Percentiles rank a stretch among this genome's conserved stretches.
Conservation (phyloP, 176 grass and related monocot genomes). For the Hyparrhenia diplandra region DNA sequence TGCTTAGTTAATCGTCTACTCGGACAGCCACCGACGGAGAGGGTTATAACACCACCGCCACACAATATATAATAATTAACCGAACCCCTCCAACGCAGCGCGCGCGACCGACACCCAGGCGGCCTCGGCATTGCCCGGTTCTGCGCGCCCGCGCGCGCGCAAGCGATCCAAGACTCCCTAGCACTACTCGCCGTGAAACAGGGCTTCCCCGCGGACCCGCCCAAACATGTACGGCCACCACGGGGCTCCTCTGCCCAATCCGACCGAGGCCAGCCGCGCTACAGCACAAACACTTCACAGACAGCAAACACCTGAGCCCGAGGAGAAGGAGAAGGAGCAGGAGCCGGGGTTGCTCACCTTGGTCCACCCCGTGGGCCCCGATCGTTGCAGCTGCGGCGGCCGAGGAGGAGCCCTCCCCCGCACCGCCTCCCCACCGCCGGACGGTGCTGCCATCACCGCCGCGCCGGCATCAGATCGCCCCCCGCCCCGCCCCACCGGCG, state of each 20-base stretch:
- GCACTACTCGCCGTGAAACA: not conserved
- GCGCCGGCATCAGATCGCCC: conserved; percentile 34
- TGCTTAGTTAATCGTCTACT: not conserved
- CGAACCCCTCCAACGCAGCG: not conserved
- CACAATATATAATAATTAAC: not conserved
- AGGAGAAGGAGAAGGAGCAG: not conserved
- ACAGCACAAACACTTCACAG: not conserved
- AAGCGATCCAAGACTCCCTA: not conserved
- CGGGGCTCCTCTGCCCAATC: not conserved
- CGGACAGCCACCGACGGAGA: not conserved
- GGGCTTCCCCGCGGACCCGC: not conserved
- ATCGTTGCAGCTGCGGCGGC: conserved; percentile 28
- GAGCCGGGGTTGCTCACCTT: conserved; percentile 40
- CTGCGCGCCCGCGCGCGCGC: not conserved
- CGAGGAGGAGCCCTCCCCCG: conserved; percentile 45
- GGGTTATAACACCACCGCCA: not conserved
- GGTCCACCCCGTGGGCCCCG: conserved; percentile 42
- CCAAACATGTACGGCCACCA: not conserved
- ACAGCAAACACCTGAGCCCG: not conserved
- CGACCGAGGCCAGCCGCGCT: not conserved
- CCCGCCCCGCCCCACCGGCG: conserved; percentile 14
- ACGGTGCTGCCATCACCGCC: conserved; percentile 42
- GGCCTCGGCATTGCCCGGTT: conserved; percentile 19
- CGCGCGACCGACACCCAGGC: conserved; percentile 20
- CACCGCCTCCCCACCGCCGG: conserved; percentile 30